These are phyloP conservation scores for Neofusicoccum ribis DNA, from an alignment of 2,329 filamentous ascomycete genomes.

Conservation along the genomic window DNA sequence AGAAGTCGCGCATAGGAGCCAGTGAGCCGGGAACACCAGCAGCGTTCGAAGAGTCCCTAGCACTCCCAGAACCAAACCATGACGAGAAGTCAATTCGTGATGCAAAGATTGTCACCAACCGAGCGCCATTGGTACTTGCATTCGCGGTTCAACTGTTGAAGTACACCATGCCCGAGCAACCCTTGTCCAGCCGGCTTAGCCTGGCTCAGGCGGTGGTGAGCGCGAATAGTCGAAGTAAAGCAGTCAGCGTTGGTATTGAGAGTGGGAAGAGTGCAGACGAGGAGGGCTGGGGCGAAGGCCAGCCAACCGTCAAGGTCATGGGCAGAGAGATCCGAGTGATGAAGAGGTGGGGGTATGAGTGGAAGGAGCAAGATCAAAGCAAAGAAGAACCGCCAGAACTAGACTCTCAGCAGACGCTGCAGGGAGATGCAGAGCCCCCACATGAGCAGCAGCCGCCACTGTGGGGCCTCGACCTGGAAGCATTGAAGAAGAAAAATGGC, in stretches of 20 bases:
- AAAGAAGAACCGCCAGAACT: slow-evolving; percentile 10
- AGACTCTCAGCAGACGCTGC: slow-evolving; percentile 29
- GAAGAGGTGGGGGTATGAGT: slow-evolving; percentile 74
- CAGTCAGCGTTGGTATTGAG: slow-evolving; percentile 71
- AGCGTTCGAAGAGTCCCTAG: slow-evolving; percentile 63
- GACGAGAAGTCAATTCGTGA: slow-evolving; percentile 61
- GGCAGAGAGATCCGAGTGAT: slow-evolving; percentile 73
- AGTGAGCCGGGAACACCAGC: slow-evolving; percentile 45
- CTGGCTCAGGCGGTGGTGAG: slow-evolving; percentile 82
- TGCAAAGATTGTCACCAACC: slow-evolving; percentile 68
- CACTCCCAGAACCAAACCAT: slow-evolving; percentile 55
- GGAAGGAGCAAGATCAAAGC: slow-evolving; percentile 34
- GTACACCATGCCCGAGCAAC: slow-evolving; percentile 83
- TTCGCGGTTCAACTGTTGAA: slow-evolving; percentile 74
- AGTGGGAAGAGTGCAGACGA: slow-evolving; percentile 65
- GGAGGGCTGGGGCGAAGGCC: slow-evolving; percentile 72
- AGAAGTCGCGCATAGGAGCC: slow-evolving; percentile 32
- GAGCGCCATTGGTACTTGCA: slow-evolving; percentile 78
- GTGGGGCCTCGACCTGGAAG: slow-evolving; percentile 61
- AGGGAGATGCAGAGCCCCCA: slow-evolving; percentile 20
- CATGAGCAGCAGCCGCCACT: slow-evolving; percentile 49
- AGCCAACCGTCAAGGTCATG: slow-evolving; percentile 71
- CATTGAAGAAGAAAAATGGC: slow-evolving; percentile 50
- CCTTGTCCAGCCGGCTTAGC: slow-evolving; percentile 78
- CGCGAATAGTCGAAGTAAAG: slow-evolving; percentile 75